Evolutionary conservation across 2,329 filamentous ascomycete genomes (phyloP).

Genomic region (Fusarium multiceps): DNA sequence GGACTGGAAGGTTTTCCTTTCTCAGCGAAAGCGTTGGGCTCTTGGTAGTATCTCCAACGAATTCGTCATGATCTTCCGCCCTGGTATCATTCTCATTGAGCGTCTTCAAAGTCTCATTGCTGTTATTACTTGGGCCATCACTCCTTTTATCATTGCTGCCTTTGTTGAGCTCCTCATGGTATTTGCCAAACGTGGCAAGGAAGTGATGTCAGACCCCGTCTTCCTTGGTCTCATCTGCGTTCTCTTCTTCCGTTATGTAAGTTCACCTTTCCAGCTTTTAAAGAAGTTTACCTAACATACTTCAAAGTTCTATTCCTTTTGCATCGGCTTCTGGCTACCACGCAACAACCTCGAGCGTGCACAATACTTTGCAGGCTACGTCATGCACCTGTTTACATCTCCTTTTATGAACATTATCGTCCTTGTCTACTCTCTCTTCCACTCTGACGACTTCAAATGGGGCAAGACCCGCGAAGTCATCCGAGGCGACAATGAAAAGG

Average conservation of each 20-base stretch:
- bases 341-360: constrained; percentile 52
- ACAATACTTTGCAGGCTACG: constrained; percentile 55
- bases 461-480: constrained; percentile 58
- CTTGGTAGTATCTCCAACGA: constrained; percentile 62
- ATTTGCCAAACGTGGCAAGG: constrained; percentile 48
- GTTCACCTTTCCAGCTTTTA: constrained; percentile 31
- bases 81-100: constrained; percentile 57
- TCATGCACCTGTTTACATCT: constrained; percentile 52
- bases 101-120: constrained; percentile 58
- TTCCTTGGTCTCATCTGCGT: constrained; percentile 54
- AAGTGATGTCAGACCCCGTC: constrained; percentile 51
- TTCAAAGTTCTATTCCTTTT: constrained; percentile 54
- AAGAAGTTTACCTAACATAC: constrained; percentile 25
- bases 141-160: constrained; percentile 57
- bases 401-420: constrained; percentile 59
- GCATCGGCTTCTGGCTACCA: constrained; percentile 57
- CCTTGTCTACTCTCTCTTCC: constrained; percentile 55
- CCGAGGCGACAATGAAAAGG: constrained; percentile 43
- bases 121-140: constrained; percentile 60
- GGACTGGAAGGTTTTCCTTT: constrained; percentile 59
- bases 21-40: constrained; percentile 62
- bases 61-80: constrained; percentile 60
- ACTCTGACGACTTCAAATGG: constrained; percentile 60
- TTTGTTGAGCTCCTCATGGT: constrained; percentile 53
- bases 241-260: constrained; percentile 55